Evolutionary conservation across 129 eudicot species (phyloP).

Genomic region (Flaveria robusta): DNA sequence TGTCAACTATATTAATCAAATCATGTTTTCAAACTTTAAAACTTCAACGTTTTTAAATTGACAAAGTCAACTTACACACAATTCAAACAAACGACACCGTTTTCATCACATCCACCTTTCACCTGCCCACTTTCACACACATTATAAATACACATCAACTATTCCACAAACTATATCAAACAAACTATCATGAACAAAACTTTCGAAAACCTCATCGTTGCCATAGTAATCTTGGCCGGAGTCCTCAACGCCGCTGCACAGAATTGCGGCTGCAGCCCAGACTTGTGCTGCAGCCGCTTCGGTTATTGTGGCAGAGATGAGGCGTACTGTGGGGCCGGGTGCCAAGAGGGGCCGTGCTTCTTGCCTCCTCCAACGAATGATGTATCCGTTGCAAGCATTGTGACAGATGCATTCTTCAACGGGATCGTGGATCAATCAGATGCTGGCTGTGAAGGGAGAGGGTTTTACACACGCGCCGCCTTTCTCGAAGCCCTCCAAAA

Average conservation of each 20-base stretch:
- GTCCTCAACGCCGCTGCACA: conserved; percentile 26
- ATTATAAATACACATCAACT: conserved; percentile 15
- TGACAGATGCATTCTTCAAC: conserved; percentile 43
- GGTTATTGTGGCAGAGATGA: conserved; percentile 37
- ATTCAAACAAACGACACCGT: not conserved
- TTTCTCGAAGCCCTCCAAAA: conserved; percentile 35
- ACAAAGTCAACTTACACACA: conserved; percentile 4
- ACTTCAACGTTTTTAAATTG: not conserved
- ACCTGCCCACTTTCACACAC: not conserved
- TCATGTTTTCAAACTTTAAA: not conserved
- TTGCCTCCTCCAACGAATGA: conserved; percentile 28
- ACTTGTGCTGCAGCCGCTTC: conserved; percentile 33
- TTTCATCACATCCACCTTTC: not conserved
- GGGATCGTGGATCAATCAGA: conserved; percentile 35
- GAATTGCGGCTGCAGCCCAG: conserved; percentile 38
- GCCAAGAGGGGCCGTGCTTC: conserved; percentile 38
- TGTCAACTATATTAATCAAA: not conserved
- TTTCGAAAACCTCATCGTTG: not conserved
- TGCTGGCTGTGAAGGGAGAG: conserved; percentile 30
- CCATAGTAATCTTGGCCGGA: conserved; percentile 13
- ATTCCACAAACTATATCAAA: not conserved
- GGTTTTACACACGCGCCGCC: conserved; percentile 27
- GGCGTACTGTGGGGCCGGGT: conserved; percentile 39
- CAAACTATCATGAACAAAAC: conserved; percentile 29
- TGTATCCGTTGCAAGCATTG: conserved; percentile 33